Conservation (phyloP, 2,329 filamentous ascomycete genomes). For the Epichloe sp. region DNA sequence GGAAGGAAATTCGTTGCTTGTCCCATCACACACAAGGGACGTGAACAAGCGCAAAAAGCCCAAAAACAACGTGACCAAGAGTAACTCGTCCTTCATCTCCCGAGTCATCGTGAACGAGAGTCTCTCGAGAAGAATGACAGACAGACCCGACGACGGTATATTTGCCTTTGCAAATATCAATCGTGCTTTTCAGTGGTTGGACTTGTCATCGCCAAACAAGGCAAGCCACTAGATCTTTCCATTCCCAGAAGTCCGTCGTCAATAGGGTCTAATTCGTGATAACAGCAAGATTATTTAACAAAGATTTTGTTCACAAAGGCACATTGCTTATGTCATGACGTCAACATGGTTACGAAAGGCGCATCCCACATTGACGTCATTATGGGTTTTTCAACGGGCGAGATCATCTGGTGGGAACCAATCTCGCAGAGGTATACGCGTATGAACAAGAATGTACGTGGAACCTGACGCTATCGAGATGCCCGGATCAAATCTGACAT, state of each 20-base stretch:
- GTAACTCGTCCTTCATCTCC: constrained; percentile 97
- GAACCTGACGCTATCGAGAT: neutral
- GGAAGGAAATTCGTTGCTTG: constrained; percentile 67
- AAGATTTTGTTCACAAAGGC: constrained; percentile 97
- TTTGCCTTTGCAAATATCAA: constrained; percentile 95
- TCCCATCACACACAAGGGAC: constrained; percentile 51
- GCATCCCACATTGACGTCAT: constrained; percentile 74
- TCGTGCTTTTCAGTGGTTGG: constrained; percentile 90
- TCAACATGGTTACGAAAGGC: constrained; percentile 73
- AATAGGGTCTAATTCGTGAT: constrained; percentile 12
- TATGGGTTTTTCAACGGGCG: constrained; percentile 90
- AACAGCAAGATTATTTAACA: constrained; percentile 72
- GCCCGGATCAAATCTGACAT: constrained; percentile 1
- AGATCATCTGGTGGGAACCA: constrained; percentile 98
- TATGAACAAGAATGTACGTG: constrained; percentile 79
- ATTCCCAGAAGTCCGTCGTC: neutral
- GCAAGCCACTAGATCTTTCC: constrained; percentile 20
- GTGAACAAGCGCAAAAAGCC: constrained; percentile 77
- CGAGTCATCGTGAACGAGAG: constrained; percentile 83
- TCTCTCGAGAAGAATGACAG: constrained; percentile 63
- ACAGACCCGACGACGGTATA: constrained; percentile 64
- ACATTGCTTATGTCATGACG: constrained; percentile 87
- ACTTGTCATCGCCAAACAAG: constrained; percentile 65
- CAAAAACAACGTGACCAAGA: constrained; percentile 97
- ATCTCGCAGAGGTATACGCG: constrained; percentile 91